Evolutionary conservation across 2,329 filamentous ascomycete genomes (phyloP).

Genomic region (Thyridium curvatum): DNA sequence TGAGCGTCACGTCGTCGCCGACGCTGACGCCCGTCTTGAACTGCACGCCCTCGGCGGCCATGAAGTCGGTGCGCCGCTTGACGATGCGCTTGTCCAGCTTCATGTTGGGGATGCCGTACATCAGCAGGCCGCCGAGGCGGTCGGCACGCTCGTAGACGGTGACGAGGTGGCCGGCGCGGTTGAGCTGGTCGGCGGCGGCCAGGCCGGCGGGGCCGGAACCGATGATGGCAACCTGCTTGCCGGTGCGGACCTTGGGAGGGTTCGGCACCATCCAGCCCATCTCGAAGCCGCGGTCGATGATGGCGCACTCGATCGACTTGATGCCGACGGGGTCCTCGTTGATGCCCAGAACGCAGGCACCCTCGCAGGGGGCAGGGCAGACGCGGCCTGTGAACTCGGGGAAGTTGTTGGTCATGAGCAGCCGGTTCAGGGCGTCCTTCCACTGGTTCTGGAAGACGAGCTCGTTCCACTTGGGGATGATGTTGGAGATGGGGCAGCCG

Average conservation of each 20-base stretch:
- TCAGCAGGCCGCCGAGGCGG: slow-evolving; percentile 82
- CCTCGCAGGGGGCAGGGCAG: slow-evolving; percentile 93
- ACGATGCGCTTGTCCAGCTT: slow-evolving; percentile 98
- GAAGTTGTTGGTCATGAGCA: slow-evolving; percentile 98
- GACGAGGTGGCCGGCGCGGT: slow-evolving; percentile 81
- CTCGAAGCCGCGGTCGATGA: slow-evolving; percentile 95
- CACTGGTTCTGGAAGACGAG: slow-evolving; percentile 71
- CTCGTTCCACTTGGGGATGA: slow-evolving; percentile 97
- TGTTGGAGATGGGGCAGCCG: slow-evolving; percentile 93
- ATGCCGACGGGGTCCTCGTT: slow-evolving; percentile 96
- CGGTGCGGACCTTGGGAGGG: slow-evolving; percentile 72
- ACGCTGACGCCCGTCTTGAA: slow-evolving; percentile 76
- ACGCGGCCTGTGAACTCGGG: slow-evolving; percentile 97
- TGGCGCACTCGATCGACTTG: slow-evolving; percentile 97
- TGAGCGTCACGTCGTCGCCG: slow-evolving; percentile 67
- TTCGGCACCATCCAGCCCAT: slow-evolving; percentile 95
- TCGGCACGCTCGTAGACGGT: slow-evolving; percentile 93
- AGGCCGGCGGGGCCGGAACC: slow-evolving; percentile 90
- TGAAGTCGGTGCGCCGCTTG: slow-evolving; percentile 90
- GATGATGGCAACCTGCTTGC: slow-evolving; percentile 83
- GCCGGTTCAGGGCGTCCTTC: slow-evolving; percentile 83
- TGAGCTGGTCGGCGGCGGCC: slow-evolving; percentile 86
- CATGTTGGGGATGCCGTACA: slow-evolving; percentile 99
- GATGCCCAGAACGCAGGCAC: slow-evolving; percentile 91
- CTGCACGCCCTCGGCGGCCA: slow-evolving; percentile 79